Conservation (phyloP, 73 alveolate genomes). For the Paramecium octaurelia region DNA sequence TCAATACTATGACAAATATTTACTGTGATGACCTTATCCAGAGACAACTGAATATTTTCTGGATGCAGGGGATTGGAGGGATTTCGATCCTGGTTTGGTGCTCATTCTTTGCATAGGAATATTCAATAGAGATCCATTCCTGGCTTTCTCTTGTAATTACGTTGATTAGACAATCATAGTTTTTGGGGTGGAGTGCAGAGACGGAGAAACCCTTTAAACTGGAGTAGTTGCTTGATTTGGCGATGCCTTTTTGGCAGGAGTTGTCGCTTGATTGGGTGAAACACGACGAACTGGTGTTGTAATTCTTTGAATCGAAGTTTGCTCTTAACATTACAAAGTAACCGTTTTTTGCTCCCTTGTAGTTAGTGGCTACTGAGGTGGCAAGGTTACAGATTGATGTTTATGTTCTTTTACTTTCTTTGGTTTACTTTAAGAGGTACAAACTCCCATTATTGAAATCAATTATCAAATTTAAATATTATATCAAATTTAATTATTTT, state of each 20-base stretch:
- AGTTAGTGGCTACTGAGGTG: not conserved
- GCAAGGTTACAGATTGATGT: not conserved
- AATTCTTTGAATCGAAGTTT: not conserved
- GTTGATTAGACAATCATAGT: not conserved
- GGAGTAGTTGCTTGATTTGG: constrained; percentile 3
- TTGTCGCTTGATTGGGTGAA: not conserved
- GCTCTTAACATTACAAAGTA: not conserved
- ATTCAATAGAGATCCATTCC: not conserved
- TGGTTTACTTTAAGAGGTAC: not conserved
- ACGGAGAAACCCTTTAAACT: not conserved
- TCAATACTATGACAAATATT: not conserved
- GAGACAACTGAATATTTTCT: not conserved
- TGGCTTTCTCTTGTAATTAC: not conserved
- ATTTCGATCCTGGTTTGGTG: not conserved
- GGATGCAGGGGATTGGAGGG: not conserved
- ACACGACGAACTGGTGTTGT: not conserved
- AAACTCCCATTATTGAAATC: not conserved
- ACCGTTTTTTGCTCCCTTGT: not conserved
- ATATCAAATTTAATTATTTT: not conserved
- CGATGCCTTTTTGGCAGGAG: not conserved
- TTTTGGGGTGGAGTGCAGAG: not conserved
- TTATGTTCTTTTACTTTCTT: not conserved
- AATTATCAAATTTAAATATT: not conserved
- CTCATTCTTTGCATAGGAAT: not conserved
- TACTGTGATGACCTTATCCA: not conserved